Base-by-base conservation (phyloP, 2,329 filamentous ascomycete genomes). In the Pseudogymnoascus sp. region DNA sequence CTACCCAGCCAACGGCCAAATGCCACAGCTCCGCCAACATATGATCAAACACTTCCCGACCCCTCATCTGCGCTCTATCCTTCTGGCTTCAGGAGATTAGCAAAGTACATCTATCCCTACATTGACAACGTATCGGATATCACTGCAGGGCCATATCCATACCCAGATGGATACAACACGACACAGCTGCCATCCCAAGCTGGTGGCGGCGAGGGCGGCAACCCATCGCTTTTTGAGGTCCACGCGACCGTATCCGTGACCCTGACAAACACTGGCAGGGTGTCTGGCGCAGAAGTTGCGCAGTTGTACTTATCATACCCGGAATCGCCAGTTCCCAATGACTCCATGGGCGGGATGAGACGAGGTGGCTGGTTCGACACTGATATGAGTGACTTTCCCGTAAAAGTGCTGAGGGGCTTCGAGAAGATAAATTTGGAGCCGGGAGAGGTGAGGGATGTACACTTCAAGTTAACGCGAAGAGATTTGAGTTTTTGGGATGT, bases 401-500 rank as follows among this genome's bases (percentile, higher is more conserved):
- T 85, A 2, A 81, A 81, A 63, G 85, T 87, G n/a, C 78, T 92
- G 19, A 82, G 89, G 12, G 88, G 88, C 31, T 92, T 92, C 70
- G 86, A 88, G 66, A 91, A 91, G 78, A 75, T 89, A 1, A 73
- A 77, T 40, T 72, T 91, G n/a, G 75, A 79, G 2, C 76, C 79
- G 0, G 84, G 82, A 0, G 78, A 85, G 71, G 79, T 72, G 3
- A 73, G 74, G 64, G 78, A 74, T 0, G 80, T 90, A 0, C 76
- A 79, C 28, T 80, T 91, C 70, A 76, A 78, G 0, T 68, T 91
- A 63, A 89, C 82, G 6, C 80, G 88, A 59, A 82, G 87, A 68
- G 89, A 91, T 69, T 62, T 91, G 63, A 90, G 88, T 65, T 88
- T 89, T 59, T 91, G 89, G 88, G 86, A 89, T 69, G 81, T 84